Evolutionary conservation across 805 yeast genomes (phyloP).

Genomic region (Barnettozyma pratensis): DNA sequence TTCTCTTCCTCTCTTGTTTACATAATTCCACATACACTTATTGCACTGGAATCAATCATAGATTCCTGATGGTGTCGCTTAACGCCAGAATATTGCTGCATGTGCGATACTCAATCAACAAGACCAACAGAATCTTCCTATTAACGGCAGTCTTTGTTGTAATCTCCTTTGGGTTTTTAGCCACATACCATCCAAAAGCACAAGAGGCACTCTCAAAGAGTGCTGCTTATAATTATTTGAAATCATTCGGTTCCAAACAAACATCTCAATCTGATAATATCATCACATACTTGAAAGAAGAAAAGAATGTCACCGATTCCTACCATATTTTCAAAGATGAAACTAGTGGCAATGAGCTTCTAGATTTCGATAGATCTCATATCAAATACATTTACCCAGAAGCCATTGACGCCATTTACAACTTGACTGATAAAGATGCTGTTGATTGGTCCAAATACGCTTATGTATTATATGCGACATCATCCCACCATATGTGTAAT

Average conservation of each 20-base stretch:
- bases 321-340: neutral
- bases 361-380: slow-evolving; percentile 19
- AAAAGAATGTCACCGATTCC: slow-evolving; percentile 13
- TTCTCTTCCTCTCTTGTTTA: too few relatives aligned
- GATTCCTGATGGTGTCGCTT: neutral
- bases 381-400: slow-evolving; percentile 22
- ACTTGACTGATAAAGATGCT: slow-evolving; percentile 11
- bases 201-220: neutral
- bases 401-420: slow-evolving; percentile 17
- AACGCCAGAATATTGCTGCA: neutral
- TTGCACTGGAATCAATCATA: neutral
- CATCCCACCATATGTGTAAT: slow-evolving; percentile 43
- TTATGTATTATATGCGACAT: slow-evolving; percentile 59
- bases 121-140: neutral
- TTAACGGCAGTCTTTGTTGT: neutral
- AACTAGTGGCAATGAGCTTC: neutral
- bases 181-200: neutral
- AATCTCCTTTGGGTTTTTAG: neutral
- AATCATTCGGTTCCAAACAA: neutral
- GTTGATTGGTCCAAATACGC: slow-evolving; percentile 44
- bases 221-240: too few relatives aligned
- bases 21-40: too few relatives aligned
- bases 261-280: too few relatives aligned
- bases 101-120: neutral
- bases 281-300: too few relatives aligned